Conservation (phyloP, 495 filamentous ascomycete species). For the Monascus purpureus region DNA sequence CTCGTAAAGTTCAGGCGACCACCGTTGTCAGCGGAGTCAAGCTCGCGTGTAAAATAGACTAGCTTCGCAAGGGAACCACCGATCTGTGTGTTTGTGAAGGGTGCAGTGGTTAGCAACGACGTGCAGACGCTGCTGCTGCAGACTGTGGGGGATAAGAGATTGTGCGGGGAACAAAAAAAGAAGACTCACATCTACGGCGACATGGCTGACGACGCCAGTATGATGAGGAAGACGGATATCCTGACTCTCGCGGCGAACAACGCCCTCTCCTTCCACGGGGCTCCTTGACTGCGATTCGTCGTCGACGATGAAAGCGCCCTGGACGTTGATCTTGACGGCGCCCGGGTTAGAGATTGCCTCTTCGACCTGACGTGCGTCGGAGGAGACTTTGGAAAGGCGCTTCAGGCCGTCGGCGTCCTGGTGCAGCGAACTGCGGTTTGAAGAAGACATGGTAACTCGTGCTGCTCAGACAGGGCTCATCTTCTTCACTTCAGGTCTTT, state of each 20-base stretch:
- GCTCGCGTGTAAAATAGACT: conserved; percentile 90
- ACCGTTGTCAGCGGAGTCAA: conserved; percentile 61
- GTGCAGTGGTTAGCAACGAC: too few species aligned
- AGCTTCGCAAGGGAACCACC: conserved; percentile 90
- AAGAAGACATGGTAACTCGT: conserved; percentile 7
- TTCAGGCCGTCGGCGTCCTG: neutral
- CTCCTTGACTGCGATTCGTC: conserved; percentile 46
- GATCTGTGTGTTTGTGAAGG: conserved; percentile 58
- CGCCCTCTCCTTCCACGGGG: conserved; percentile 39
- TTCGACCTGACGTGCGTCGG: conserved; percentile 26
- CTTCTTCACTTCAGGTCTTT: neutral
- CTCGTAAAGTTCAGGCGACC: conserved; percentile 88
- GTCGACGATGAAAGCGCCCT: conserved; percentile 91
- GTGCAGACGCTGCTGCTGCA: neutral
- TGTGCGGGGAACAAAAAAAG: conserved; percentile 18
- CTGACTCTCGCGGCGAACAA: conserved; percentile 61
- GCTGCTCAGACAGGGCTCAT: neutral
- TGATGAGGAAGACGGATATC: conserved; percentile 96
- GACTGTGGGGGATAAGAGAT: conserved; percentile 20
- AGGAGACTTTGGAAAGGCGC: neutral
- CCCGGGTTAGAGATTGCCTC: conserved; percentile 72
- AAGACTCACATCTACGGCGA: conserved; percentile 77
- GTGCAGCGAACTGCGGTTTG: conserved; percentile 6
- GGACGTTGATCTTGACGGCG: conserved; percentile 82
- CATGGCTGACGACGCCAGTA: conserved; percentile 83